Conservation (phyloP, 345 rosid genomes). For the Ceriops tagal region DNA sequence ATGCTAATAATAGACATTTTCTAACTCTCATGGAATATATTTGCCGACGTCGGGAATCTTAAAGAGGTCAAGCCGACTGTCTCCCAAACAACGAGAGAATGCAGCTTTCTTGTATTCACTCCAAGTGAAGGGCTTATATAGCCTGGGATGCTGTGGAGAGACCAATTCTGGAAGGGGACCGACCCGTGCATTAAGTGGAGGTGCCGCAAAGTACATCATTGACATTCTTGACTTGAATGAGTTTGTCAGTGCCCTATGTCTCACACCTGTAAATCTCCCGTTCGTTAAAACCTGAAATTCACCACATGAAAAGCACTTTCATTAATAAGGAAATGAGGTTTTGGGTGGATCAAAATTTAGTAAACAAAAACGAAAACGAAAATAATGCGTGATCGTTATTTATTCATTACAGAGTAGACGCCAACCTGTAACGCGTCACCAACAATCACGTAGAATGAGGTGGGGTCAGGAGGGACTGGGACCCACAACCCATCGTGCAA, state of each 20-base stretch:
- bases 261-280: slow-evolving; percentile 77
- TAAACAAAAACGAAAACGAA: background rate
- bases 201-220: slow-evolving; percentile 82
- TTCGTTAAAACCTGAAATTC: slow-evolving; percentile 40
- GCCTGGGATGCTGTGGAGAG: slow-evolving; percentile 42
- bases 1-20: background rate
- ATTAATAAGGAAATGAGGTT: background rate
- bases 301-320: background rate
- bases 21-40: too few relatives aligned
- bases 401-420: background rate
- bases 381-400: background rate
- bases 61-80: slow-evolving; percentile 45
- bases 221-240: slow-evolving; percentile 67
- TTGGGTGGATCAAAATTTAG: background rate
- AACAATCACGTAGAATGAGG: slow-evolving; percentile 68
- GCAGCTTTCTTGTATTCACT: slow-evolving; percentile 70
- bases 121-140: slow-evolving; percentile 76
- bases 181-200: slow-evolving; percentile 54
- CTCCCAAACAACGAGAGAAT: slow-evolving; percentile 62
- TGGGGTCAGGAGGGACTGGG: slow-evolving; percentile 70
- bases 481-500: slow-evolving; percentile 62
- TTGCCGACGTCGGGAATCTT: background rate
- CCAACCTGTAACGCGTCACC: slow-evolving; percentile 83
- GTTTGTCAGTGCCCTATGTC: slow-evolving; percentile 66
- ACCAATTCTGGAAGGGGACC: slow-evolving; percentile 55